Evolutionary conservation across 2,329 filamentous ascomycete genomes (phyloP).

Genomic region (Fonsecaea erecta): DNA sequence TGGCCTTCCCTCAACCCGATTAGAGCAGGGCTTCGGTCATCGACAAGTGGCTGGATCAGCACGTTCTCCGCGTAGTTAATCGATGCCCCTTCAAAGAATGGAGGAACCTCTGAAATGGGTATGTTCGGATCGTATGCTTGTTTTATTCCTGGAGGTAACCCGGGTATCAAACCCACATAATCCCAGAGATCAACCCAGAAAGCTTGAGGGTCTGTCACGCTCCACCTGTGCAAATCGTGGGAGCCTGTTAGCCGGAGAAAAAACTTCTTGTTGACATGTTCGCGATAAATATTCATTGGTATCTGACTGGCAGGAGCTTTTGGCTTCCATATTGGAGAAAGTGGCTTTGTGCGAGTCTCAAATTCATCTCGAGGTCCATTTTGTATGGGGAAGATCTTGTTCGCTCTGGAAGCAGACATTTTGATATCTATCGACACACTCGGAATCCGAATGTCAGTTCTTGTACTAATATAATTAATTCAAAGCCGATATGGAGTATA

Average conservation of each 20-base stretch:
- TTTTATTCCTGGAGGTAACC: constrained; percentile 39
- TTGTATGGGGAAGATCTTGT: background rate
- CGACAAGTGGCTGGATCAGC: constrained; percentile 40
- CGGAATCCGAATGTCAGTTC: background rate
- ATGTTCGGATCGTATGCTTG: constrained; percentile 45
- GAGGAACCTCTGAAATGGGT: constrained; percentile 45
- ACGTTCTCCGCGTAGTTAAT: constrained; percentile 45
- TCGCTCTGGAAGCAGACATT: background rate
- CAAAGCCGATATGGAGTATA: background rate
- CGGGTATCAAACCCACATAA: constrained; percentile 43
- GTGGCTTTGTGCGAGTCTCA: background rate
- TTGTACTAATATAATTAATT: background rate
- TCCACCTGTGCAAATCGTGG: constrained; percentile 48
- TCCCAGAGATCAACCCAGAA: constrained; percentile 50
- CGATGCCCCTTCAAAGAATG: constrained; percentile 45
- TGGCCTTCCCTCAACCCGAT: constrained; percentile 48
- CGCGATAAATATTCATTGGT: constrained; percentile 15
- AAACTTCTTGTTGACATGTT: constrained; percentile 14
- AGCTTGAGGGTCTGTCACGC: constrained; percentile 44
- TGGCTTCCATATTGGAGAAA: constrained; percentile 13
- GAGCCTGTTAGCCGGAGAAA: constrained; percentile 25
- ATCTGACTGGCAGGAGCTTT: background rate
- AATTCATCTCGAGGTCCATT: background rate
- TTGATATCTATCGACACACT: background rate
- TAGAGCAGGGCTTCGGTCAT: constrained; percentile 44